Percentiles rank a stretch among this genome's conserved stretches.
Conservation (phyloP, 495 filamentous ascomycete genomes). For the Friedmanniomyces simplex region DNA sequence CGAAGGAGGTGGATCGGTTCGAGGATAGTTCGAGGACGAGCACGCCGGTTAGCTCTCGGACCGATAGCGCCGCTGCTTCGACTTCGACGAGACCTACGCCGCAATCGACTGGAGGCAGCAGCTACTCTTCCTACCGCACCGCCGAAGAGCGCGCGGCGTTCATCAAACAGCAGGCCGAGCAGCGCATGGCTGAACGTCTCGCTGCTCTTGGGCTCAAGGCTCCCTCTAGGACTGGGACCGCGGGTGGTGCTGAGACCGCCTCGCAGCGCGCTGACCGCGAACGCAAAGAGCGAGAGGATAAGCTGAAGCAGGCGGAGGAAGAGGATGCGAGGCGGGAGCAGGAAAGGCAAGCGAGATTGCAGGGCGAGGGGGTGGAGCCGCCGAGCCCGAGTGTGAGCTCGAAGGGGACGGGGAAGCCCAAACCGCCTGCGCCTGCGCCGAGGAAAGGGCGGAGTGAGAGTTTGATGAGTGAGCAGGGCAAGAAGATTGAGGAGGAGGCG, state of each 20-base stretch:
- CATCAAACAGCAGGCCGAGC: constrained; percentile 93
- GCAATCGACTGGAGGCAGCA: constrained; percentile 30
- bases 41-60: too few relatives aligned
- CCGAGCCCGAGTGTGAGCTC: constrained; percentile 33
- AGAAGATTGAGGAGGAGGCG: constrained; percentile 6
- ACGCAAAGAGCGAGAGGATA: constrained; percentile 73
- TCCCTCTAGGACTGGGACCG: constrained; percentile 44
- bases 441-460: constrained; percentile 60
- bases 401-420: constrained; percentile 38
- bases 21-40: constrained; percentile 6
- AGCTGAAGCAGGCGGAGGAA: constrained; percentile 79
- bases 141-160: constrained; percentile 89
- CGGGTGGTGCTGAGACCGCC: constrained; percentile 54
- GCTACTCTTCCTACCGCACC: constrained; percentile 75
- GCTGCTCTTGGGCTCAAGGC: constrained; percentile 87
- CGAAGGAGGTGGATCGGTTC: not conserved
- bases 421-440: constrained; percentile 76
- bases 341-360: constrained; percentile 74
- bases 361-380: constrained; percentile 66
- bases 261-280: constrained; percentile 83
- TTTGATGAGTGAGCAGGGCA: constrained; percentile 29
- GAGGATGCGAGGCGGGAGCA: constrained; percentile 87
- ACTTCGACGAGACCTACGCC: constrained; percentile 34
- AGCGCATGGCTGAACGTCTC: constrained; percentile 94
- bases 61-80: constrained; percentile 28